A percentile compares a stretch with the other conserved stretches of the same genome.
These are phyloP conservation scores for Suhomyces wounanorum DNA, from an alignment of 1,139 yeast genomes.

Conservation along the genomic window DNA sequence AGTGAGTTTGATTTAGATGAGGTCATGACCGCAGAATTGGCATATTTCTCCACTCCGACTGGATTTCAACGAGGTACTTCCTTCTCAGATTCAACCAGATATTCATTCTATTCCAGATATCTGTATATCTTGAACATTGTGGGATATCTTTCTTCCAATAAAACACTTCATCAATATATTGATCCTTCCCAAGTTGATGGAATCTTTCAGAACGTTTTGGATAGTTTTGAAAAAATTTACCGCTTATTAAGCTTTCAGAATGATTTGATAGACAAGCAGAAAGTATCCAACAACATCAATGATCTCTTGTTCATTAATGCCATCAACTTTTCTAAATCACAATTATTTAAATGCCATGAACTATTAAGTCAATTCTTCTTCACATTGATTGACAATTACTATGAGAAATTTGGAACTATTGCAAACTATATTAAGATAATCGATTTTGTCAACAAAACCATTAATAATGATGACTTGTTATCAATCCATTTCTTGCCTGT, in stretches of 20 bases:
- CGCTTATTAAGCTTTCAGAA: slow-evolving; percentile 53
- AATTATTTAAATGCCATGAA: slow-evolving; percentile 70
- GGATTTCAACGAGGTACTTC: slow-evolving; percentile 53
- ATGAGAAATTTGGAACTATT: slow-evolving; percentile 32
- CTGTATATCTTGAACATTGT: slow-evolving; percentile 72
- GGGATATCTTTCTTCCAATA: slow-evolving; percentile 51
- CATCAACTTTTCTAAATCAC: slow-evolving; percentile 59
- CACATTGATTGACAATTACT: slow-evolving; percentile 46
- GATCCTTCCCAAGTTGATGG: slow-evolving; percentile 18
- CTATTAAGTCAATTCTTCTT: slow-evolving; percentile 64
- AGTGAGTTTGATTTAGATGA: slow-evolving; percentile 44
- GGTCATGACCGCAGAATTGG: slow-evolving; percentile 38
- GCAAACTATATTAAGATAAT: slow-evolving; percentile 40
- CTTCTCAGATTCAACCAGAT: slow-evolving; percentile 66
- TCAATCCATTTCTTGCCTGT: slow-evolving; percentile 68
- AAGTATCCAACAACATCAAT: slow-evolving; percentile 41
- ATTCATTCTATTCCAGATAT: slow-evolving; percentile 68
- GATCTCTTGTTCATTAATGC: slow-evolving; percentile 55
- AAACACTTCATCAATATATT: slow-evolving; percentile 30
- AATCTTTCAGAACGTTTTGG: slow-evolving; percentile 44
- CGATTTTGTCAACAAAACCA: slow-evolving; percentile 30
- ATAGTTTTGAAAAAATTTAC: slow-evolving; percentile 61
- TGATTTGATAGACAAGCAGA: slow-evolving; percentile 68
- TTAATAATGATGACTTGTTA: slow-evolving; percentile 63
- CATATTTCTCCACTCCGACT: slow-evolving; percentile 42